Evolutionary conservation across 2,329 filamentous ascomycete genomes (phyloP).

Genomic region (Colletotrichum caudatum): DNA sequence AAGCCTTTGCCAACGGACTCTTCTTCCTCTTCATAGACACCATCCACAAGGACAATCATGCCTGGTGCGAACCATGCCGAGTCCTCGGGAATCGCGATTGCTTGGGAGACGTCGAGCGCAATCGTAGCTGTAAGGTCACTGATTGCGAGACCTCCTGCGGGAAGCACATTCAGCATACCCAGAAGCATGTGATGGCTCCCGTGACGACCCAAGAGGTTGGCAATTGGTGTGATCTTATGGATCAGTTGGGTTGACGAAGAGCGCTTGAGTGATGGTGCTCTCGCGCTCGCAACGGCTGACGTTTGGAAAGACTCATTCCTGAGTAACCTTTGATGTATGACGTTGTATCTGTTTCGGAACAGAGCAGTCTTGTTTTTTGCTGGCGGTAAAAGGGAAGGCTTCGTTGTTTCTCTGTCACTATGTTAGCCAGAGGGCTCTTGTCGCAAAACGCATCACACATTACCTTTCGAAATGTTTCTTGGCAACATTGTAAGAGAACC

Average conservation of each 20-base stretch:
- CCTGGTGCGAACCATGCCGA: slow-evolving; percentile 94
- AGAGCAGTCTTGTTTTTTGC: slow-evolving; percentile 85
- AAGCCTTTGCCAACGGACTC: slow-evolving; percentile 76
- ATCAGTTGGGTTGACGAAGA: slow-evolving; percentile 74
- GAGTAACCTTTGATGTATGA: slow-evolving; percentile 91
- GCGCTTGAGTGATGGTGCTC: slow-evolving; percentile 65
- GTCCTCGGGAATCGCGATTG: slow-evolving; percentile 83
- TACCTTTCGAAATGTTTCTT: slow-evolving; percentile 94
- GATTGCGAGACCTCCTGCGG: slow-evolving; percentile 84
- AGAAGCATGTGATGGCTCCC: slow-evolving; percentile 88
- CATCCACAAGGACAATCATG: slow-evolving; percentile 95
- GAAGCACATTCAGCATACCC: slow-evolving; percentile 83
- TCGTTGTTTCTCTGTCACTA: slow-evolving; percentile 65
- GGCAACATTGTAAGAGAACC: slow-evolving; percentile 77
- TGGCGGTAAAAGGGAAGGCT: slow-evolving; percentile 78
- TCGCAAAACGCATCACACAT: slow-evolving; percentile 28
- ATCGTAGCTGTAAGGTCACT: slow-evolving; percentile 92
- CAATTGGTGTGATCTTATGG: slow-evolving; percentile 90
- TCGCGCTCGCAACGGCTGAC: slow-evolving; percentile 76
- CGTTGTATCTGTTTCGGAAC: slow-evolving; percentile 90
- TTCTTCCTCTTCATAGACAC: slow-evolving; percentile 95
- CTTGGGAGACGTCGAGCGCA: slow-evolving; percentile 82
- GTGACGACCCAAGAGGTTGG: slow-evolving; percentile 80
- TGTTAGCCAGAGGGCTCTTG: slow-evolving; percentile 42
- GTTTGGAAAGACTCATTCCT: slow-evolving; percentile 94